Evolutionary conservation across 2,329 filamentous ascomycete genomes (phyloP), one percentile per base, ranked within the genome.

Genomic region (Ophiostoma ulmi): DNA sequence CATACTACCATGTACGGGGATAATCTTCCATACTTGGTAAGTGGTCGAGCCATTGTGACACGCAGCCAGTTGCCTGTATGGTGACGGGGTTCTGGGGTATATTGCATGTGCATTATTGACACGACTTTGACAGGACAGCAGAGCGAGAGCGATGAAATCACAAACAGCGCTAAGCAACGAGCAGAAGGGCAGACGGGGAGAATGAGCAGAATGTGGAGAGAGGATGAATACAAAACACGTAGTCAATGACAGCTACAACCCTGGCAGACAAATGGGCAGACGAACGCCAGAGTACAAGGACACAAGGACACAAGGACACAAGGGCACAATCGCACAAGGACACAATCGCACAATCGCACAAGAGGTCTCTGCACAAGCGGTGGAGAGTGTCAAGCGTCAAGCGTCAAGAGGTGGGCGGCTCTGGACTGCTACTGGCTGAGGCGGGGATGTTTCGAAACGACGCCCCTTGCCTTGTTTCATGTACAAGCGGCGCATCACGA

Each of bases 361-460:
- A 22, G n/a, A 55, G n/a, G 17, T 31, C 39, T 44, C 39, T 26
- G 22, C 22, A 58, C 7, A 58, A 22, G 13, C 52, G 26, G 52
- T 58, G n/a, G 52, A 26, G 52, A 58, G 52, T 13, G 52, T 17
- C 10, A 52, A 52, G 38, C 13, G 41, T 38, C 39, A 67, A 44
- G 63, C 20, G 69, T 13, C 31, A 38, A 67, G 14, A 20, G 69
- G 65, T 68, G 70, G 66, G 70, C 66, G 70, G 70, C 67, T 71
- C 70, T 69, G 39, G 55, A 38, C 69, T 52, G 36, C 61, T 35
- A 70, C 65, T 68, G 69, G 69, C 41, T 39, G 39, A 38, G 61
- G 61, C 31, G 14, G 48, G 61, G 8, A 48, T 61, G 70, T 71
- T 71, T 69, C 64, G 64, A 71, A 71, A 71, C 70, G 39, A 38